These are phyloP conservation scores for Wickerhamiella brachini DNA, from an alignment of 805 yeast species.

Conservation along the genomic window DNA sequence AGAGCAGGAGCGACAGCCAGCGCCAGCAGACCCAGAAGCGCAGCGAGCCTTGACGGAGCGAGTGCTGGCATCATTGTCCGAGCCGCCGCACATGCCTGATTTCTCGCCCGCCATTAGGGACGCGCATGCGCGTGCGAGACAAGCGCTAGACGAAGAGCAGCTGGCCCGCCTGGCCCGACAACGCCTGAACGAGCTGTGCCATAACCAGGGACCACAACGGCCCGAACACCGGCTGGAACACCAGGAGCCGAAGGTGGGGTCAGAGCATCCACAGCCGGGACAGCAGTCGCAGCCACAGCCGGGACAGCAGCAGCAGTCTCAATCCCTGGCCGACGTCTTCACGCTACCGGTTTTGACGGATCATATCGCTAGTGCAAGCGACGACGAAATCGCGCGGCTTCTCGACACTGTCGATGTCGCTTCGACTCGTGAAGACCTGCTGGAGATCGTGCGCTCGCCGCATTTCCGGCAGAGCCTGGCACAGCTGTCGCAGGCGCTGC, in stretches of 20 bases:
- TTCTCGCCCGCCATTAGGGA: neutral
- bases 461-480: constrained; percentile 34
- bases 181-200: too few relatives aligned
- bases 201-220: too few relatives aligned
- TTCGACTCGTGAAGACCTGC: constrained; percentile 26
- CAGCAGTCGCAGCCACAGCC: too few relatives aligned
- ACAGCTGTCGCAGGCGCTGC: constrained; percentile 32
- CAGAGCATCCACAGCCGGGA: too few relatives aligned
- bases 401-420: constrained; percentile 28
- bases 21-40: too few relatives aligned
- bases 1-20: too few relatives aligned
- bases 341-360: constrained; percentile 17
- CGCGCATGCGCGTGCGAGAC: neutral
- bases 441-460: constrained; percentile 34
- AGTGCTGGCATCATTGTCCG: neutral
- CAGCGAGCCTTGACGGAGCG: too few relatives aligned
- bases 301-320: neutral
- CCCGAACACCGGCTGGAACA: too few relatives aligned
- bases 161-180: neutral
- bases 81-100: neutral
- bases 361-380: constrained; percentile 21
- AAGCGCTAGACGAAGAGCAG: neutral
- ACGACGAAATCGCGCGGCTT: constrained; percentile 26
- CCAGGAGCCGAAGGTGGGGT: too few relatives aligned
- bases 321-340: neutral